These are phyloP conservation scores for Neurospora tetraspora DNA, from an alignment of 495 filamentous ascomycete species.

Conservation along the genomic window DNA sequence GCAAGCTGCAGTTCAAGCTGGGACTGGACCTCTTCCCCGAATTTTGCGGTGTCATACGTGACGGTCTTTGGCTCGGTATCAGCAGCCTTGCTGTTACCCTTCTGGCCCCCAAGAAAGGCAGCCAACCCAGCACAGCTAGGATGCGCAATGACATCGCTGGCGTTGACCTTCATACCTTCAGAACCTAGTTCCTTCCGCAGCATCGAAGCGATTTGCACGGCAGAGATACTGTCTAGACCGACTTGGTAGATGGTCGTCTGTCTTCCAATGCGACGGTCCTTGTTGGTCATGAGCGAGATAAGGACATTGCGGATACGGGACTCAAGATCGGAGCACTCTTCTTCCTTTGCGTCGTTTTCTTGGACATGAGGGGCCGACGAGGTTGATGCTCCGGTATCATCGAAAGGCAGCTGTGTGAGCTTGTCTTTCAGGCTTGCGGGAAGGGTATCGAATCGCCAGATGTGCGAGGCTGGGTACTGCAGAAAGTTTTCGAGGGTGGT, in stretches of 20 bases:
- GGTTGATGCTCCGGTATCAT: background rate
- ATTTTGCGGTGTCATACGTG: conserved; percentile 33
- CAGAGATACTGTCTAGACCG: conserved; percentile 80
- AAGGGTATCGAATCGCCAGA: conserved; percentile 1
- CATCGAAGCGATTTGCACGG: conserved; percentile 61
- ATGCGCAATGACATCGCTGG: conserved; percentile 60
- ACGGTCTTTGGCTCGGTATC: conserved; percentile 15
- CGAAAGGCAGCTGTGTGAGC: background rate
- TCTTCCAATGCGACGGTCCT: conserved; percentile 45
- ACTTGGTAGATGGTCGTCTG: conserved; percentile 67
- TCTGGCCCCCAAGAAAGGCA: conserved; percentile 14
- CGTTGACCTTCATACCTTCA: conserved; percentile 42
- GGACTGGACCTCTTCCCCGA: conserved; percentile 25
- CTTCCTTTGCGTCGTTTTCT: background rate
- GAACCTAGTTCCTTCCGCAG: conserved; percentile 35
- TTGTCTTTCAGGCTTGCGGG: background rate
- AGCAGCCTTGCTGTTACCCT: background rate
- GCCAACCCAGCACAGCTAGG: conserved; percentile 42
- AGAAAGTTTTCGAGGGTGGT: conserved; percentile 27
- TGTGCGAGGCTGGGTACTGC: conserved; percentile 23
- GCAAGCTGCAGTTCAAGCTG: conserved; percentile 18
- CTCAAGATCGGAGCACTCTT: conserved; percentile 43
- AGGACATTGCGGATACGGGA: conserved; percentile 44
- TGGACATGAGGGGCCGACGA: background rate
- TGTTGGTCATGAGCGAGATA: conserved; percentile 40